Evolutionary conservation across 1,284 basidiomycete genomes (phyloP), one percentile per base, ranked within the genome.

Genomic region (Ustilago sp.): DNA sequence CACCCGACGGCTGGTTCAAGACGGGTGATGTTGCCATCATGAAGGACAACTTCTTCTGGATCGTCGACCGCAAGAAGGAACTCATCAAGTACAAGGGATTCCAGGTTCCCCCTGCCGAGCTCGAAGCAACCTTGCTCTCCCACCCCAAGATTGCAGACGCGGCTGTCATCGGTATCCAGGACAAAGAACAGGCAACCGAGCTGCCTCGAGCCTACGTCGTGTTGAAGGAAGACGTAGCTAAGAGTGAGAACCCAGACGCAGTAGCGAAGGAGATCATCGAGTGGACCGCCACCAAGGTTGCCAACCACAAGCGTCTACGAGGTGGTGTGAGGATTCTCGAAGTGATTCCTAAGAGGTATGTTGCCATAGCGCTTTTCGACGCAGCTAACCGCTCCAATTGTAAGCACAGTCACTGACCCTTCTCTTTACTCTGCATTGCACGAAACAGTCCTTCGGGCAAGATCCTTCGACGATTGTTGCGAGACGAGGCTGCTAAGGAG

Each of bases 151-250:
- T 80, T 12, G 73, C 74, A 6, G 80, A 81, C 57, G 80, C 74
- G 4, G 77, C 77, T 6, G 72, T 70, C 11, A 74, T 69, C 19
- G 74, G 78, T 19, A 39, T 73, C 11, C 36, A 80, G 35, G 61
- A 75, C 39, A 65, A 73, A 36, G 59, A 51, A 19, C 73, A 80
- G 52, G 78, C 70, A 0, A 78, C 75, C 34, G 78, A 80, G 54
- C 68, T 86, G 7, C 86, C 86, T 3, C 63, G 81, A 9, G 86
- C 86, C 1, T 87, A 84, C 63, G 75, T 86, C 8, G 84, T 85
- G 41, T 79, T 83, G 17, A 60, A 60, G 28, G 45, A 67, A n/a
- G 61, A 73, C 2, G 59, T 57, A 3, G 76, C 74, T 6, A 69
- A 77, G 48, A 48, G 51, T 19, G 80, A 79, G 51, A 54, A 80